Conservation (phyloP, 2,329 filamentous ascomycete genomes). For the Aphanoascus verrucosus region DNA sequence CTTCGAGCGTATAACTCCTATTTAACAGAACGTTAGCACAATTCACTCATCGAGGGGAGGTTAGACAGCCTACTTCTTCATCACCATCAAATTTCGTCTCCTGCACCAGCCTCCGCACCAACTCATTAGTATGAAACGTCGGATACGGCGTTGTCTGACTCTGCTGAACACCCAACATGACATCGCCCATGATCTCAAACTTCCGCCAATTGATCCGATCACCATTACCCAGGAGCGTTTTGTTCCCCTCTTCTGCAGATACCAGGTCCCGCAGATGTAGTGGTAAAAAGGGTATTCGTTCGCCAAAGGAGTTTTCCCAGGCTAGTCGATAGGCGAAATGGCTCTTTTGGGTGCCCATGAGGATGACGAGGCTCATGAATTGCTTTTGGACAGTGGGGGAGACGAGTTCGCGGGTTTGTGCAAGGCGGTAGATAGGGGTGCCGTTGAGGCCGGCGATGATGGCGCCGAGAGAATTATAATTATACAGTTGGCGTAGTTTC, state of each 20-base stretch:
- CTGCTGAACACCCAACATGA: constrained; percentile 79
- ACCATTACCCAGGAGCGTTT: constrained; percentile 74
- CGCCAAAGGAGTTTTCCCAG: constrained; percentile 87
- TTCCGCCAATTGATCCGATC: constrained; percentile 94
- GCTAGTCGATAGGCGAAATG: constrained; percentile 93
- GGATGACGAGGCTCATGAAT: constrained; percentile 75
- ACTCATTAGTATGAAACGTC: constrained; percentile 49
- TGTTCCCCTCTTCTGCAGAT: constrained; percentile 82
- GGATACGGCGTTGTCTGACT: constrained; percentile 76
- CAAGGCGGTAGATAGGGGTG: constrained; percentile 71
- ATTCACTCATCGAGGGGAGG: neutral
- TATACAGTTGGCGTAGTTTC: constrained; percentile 82
- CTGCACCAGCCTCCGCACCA: constrained; percentile 62
- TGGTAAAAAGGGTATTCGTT: constrained; percentile 87
- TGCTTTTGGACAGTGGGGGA: constrained; percentile 62
- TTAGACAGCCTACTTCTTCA: constrained; percentile 59
- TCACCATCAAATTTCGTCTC: constrained; percentile 73
- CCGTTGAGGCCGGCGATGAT: constrained; percentile 87
- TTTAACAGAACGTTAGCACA: constrained; percentile 11
- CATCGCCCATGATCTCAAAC: constrained; percentile 90
- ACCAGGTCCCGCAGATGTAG: constrained; percentile 82
- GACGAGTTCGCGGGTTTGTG: constrained; percentile 67
- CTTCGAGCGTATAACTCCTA: constrained; percentile 53
- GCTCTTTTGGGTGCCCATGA: constrained; percentile 88
- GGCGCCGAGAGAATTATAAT: constrained; percentile 93